Conservation (phyloP, 2,329 filamentous ascomycete genomes). For the Colletotrichum incanum region DNA sequence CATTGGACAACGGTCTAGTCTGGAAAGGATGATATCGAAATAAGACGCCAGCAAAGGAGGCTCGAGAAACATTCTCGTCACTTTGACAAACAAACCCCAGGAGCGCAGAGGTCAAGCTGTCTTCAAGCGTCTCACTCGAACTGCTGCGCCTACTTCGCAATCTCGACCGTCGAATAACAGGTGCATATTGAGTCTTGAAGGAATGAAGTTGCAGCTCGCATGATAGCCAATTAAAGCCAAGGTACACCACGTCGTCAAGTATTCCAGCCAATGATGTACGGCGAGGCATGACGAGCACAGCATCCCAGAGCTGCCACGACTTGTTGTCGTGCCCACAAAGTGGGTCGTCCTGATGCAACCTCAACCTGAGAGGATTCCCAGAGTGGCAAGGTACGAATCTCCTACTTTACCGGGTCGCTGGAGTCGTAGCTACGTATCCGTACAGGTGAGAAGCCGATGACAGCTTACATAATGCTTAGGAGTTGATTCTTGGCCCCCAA, state of each 20-base stretch:
- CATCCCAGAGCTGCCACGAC: slow-evolving; percentile 13
- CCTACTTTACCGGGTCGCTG: slow-evolving; percentile 32
- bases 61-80: neutral
- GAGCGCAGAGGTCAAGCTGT: neutral
- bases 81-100: neutral
- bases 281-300: slow-evolving; percentile 1
- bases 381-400: slow-evolving; percentile 14
- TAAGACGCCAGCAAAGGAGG: neutral
- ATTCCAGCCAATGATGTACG: slow-evolving; percentile 29
- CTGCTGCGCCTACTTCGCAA: slow-evolving; percentile 21
- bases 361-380: slow-evolving; percentile 14
- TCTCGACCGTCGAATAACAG: slow-evolving; percentile 6
- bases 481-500: slow-evolving; percentile 19
- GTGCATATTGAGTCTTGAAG: slow-evolving; percentile 9
- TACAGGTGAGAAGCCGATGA: neutral
- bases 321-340: slow-evolving; percentile 5
- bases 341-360: slow-evolving; percentile 27
- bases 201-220: slow-evolving; percentile 31
- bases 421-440: slow-evolving; percentile 10
- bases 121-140: neutral
- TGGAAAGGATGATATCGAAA: neutral
- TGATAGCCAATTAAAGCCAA: slow-evolving; percentile 25
- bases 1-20: neutral
- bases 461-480: slow-evolving; percentile 15
- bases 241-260: slow-evolving; percentile 6